phyloP scores from a whole-genome alignment of 495 filamentous ascomycete genomes.

The Podospora comata region DNA sequence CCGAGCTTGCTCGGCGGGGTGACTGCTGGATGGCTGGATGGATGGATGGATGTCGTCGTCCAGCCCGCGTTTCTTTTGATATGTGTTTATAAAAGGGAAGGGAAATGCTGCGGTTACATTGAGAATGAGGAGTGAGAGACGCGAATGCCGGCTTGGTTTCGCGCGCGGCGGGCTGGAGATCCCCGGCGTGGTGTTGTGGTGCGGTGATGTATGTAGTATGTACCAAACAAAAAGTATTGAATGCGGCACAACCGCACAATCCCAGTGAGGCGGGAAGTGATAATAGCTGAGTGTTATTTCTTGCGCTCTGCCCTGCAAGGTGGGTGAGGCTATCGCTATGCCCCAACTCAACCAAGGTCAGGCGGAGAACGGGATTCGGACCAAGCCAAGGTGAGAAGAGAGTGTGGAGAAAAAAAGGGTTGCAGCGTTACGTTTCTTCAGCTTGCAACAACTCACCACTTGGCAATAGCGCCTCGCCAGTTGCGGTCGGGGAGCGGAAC shows the following conservation, averaged over 20 bases:
- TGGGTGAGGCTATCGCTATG: not conserved
- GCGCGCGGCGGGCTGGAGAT: not conserved
- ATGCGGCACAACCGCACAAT: not conserved
- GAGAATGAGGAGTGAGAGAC: not conserved
- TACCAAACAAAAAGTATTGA: not conserved
- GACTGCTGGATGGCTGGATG: not conserved
- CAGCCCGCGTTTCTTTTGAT: not conserved
- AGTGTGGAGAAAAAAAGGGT: not conserved
- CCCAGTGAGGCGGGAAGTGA: not conserved
- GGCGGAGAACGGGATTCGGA: not conserved
- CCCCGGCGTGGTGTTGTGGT: not conserved
- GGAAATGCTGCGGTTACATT: not conserved
- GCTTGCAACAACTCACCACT: not conserved
- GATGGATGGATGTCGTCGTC: not conserved
- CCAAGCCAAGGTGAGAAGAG: not conserved
- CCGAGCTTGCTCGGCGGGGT: not conserved
- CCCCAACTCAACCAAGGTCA: not conserved
- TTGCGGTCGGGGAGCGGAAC: not conserved
- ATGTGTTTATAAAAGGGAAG: not conserved
- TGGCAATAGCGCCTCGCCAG: not conserved
- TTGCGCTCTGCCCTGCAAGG: not conserved
- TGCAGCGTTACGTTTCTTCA: not conserved
- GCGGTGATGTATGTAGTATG: no score
- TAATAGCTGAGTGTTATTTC: not conserved
- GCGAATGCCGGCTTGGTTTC: not conserved